A percentile compares a stretch with the other conserved stretches of the same genome.
These are phyloP conservation scores for Penicillium vulpinum DNA, from an alignment of 2,329 filamentous ascomycete genomes.

Conservation along the genomic window DNA sequence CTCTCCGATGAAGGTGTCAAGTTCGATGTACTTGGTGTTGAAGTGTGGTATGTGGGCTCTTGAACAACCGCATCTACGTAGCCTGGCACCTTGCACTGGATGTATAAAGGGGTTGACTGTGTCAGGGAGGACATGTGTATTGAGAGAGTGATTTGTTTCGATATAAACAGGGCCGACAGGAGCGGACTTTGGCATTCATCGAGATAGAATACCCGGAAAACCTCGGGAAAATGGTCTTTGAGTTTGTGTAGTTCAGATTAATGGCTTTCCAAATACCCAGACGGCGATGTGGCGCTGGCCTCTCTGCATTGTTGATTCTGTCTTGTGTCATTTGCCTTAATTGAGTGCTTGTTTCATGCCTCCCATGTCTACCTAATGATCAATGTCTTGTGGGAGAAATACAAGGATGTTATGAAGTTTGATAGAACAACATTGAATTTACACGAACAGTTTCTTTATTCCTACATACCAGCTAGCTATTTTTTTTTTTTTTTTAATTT, in stretches of 20 bases:
- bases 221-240: background rate
- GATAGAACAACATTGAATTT: background rate
- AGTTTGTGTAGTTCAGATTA: conserved; percentile 10
- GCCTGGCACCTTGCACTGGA: background rate
- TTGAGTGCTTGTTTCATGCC: background rate
- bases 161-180: background rate
- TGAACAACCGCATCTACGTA: conserved; percentile 18
- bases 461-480: background rate
- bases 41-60: conserved; percentile 85
- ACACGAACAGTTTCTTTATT: background rate
- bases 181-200: background rate
- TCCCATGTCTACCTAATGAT: background rate
- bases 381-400: background rate
- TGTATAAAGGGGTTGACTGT: conserved; percentile 1
- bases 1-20: conserved; percentile 90
- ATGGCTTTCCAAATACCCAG: conserved; percentile 16
- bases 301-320: background rate
- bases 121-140: background rate
- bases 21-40: conserved; percentile 86
- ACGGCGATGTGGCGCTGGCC: conserved; percentile 4
- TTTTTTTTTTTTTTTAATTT: background rate
- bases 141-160: background rate
- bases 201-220: background rate
- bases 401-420: background rate
- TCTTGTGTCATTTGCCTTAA: background rate